Conservation (phyloP, 1,284 basidiomycete genomes). For the Moniliella sp. region DNA sequence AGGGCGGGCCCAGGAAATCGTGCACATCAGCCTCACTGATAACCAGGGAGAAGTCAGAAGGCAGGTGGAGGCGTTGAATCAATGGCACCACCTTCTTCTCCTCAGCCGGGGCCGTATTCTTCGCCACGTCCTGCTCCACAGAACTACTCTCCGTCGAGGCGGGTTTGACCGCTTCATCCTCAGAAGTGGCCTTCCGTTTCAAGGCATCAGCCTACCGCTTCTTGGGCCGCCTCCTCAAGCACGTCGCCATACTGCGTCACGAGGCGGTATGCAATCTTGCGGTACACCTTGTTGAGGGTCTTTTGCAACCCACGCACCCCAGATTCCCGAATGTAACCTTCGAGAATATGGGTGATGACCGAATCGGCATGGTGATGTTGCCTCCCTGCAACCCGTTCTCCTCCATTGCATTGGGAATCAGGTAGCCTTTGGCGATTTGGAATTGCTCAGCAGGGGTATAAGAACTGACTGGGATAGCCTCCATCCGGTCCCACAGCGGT, state of each 20-base stretch:
- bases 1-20: constrained; percentile 83
- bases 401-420: constrained; percentile 82
- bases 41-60: constrained; percentile 53
- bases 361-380: constrained; percentile 23
- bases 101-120: constrained; percentile 26
- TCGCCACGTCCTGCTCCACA: constrained; percentile 7
- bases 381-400: constrained; percentile 50
- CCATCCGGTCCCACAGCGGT: constrained; percentile 69
- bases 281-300: constrained; percentile 58
- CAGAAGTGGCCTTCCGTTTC: too few species aligned
- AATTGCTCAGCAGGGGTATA: constrained; percentile 93
- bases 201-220: too few species aligned
- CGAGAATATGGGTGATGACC: constrained; percentile 71
- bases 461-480: constrained; percentile 64
- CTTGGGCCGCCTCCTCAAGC: too few species aligned
- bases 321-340: constrained; percentile 88
- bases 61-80: constrained; percentile 60
- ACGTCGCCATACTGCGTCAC: constrained; percentile 82
- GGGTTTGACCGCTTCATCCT: too few species aligned
- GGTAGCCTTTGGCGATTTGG: constrained; percentile 71
- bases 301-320: constrained; percentile 39
- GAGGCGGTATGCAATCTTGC: constrained; percentile 81
- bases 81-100: constrained; percentile 44
- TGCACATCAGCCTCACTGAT: constrained; percentile 72
- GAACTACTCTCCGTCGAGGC: too few species aligned